Evolutionary conservation across 2,329 filamentous ascomycete genomes (phyloP).

Genomic region (Pestalotiopsis sp.): DNA sequence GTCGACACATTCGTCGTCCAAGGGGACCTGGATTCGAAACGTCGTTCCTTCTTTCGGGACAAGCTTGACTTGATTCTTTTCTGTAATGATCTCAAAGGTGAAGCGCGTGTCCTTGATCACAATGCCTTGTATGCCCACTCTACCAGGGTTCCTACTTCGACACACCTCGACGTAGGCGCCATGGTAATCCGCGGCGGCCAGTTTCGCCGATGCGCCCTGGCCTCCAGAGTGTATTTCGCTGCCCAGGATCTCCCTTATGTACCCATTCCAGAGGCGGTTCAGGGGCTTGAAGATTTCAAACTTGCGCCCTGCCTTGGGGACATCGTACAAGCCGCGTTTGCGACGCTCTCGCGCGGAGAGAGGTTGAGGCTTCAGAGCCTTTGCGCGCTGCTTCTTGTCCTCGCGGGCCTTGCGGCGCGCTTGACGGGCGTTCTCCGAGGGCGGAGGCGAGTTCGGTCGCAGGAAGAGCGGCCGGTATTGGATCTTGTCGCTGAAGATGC

Average conservation of each 20-base stretch:
- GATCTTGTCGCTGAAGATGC: slow-evolving; percentile 82
- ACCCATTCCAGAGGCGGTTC: slow-evolving; percentile 79
- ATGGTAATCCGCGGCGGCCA: slow-evolving; percentile 88
- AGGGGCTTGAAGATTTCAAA: slow-evolving; percentile 80
- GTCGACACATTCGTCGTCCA: slow-evolving; percentile 12
- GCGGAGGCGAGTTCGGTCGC: slow-evolving; percentile 70
- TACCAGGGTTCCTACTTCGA: slow-evolving; percentile 75
- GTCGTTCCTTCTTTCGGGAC: slow-evolving; percentile 90
- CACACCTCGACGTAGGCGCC: slow-evolving; percentile 84
- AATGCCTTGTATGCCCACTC: slow-evolving; percentile 84
- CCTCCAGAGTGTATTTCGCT: slow-evolving; percentile 59
- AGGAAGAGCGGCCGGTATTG: slow-evolving; percentile 81
- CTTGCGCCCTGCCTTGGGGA: slow-evolving; percentile 68
- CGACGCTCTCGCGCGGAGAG: slow-evolving; percentile 82
- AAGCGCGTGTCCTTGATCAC: slow-evolving; percentile 88
- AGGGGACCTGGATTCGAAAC: slow-evolving; percentile 76
- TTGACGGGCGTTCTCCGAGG: slow-evolving; percentile 59
- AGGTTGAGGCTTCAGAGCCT: slow-evolving; percentile 60
- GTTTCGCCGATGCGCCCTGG: slow-evolving; percentile 67
- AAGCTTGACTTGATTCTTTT: slow-evolving; percentile 69
- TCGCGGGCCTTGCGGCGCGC: slow-evolving; percentile 49
- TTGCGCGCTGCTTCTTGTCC: slow-evolving; percentile 47
- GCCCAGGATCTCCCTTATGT: slow-evolving; percentile 81
- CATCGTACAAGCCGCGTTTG: slow-evolving; percentile 70
- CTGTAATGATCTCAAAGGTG: slow-evolving; percentile 82